phyloP scores from a whole-genome alignment of 352 stramenopile genomes.

The Globisporangium sylvaticum region DNA sequence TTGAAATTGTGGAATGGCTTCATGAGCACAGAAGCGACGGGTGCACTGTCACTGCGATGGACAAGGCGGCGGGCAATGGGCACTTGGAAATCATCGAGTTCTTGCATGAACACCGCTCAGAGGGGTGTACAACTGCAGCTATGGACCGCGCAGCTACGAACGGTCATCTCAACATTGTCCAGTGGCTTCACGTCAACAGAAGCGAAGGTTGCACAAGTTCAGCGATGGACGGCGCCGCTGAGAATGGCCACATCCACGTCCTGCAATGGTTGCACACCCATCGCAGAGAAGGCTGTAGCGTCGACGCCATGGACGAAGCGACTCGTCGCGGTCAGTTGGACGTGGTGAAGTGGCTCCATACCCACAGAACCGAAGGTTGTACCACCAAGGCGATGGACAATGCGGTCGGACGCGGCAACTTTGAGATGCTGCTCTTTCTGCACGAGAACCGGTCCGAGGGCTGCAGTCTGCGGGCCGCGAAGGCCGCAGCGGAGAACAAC shows the following conservation, averaged over 20 bases:
- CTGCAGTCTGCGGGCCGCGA: too few relatives aligned
- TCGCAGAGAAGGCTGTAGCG: too few relatives aligned
- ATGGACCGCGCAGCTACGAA: too few relatives aligned
- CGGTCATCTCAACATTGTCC: too few relatives aligned
- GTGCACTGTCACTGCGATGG: neutral
- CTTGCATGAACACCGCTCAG: neutral
- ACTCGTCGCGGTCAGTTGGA: too few relatives aligned
- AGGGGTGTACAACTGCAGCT: neutral
- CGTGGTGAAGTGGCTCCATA: too few relatives aligned
- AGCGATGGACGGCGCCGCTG: constrained; percentile 3
- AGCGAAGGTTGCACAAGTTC: neutral
- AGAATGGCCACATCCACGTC: neutral
- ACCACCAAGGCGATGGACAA: neutral
- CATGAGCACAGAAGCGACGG: neutral
- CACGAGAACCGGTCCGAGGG: too few relatives aligned
- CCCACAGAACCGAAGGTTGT: neutral
- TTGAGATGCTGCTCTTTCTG: neutral
- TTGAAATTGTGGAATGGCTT: neutral
- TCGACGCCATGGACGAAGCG: too few relatives aligned
- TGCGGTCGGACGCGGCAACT: neutral
- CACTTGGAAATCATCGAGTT: neutral
- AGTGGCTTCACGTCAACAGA: neutral
- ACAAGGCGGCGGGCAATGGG: neutral
- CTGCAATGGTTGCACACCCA: neutral
- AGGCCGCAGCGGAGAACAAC: too few relatives aligned